Evolutionary conservation across 257 asterid species (phyloP).

Genomic region (Haberlea rhodopensis): DNA sequence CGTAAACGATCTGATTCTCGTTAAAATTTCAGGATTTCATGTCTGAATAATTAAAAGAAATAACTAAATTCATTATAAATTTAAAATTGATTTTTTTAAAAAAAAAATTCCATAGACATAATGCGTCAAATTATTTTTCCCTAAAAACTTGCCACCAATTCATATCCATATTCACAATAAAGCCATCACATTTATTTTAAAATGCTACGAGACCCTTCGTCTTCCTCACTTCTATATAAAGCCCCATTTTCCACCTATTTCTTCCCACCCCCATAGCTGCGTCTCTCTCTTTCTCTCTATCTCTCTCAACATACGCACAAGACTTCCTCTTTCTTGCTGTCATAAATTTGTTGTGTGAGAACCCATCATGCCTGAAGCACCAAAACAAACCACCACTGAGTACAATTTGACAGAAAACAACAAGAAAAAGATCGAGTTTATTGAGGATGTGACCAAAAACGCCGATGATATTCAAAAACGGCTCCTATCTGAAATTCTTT

Average conservation of each 20-base stretch:
- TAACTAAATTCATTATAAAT: too few relatives aligned
- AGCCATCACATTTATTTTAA: constrained; percentile 34
- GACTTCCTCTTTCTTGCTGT: not conserved
- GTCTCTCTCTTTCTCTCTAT: not conserved
- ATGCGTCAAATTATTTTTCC: too few relatives aligned
- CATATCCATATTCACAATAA: constrained; percentile 40
- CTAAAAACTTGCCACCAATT: constrained; percentile 42
- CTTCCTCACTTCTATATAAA: constrained; percentile 37
- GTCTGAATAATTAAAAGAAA: too few relatives aligned
- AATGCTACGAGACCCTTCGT: constrained; percentile 10
- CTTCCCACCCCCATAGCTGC: constrained; percentile 24
- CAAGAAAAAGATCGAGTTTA: constrained; percentile 45
- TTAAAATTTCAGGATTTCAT: too few relatives aligned
- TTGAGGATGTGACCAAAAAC: constrained; percentile 56
- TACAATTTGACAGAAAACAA: constrained; percentile 35
- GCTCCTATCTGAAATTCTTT: constrained; percentile 57
- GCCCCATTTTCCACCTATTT: constrained; percentile 22
- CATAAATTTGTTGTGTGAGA: not conserved
- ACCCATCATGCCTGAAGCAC: constrained; percentile 65
- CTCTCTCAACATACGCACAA: not conserved
- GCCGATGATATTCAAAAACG: constrained; percentile 49
- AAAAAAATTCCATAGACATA: not conserved
- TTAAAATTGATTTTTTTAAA: too few relatives aligned
- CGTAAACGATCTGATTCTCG: too few relatives aligned
- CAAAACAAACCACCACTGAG: constrained; percentile 24